A percentile compares a stretch with the other conserved stretches of the same genome.
Conservation (phyloP, 495 filamentous ascomycete genomes). For the Aspergillus coremiiformis region DNA sequence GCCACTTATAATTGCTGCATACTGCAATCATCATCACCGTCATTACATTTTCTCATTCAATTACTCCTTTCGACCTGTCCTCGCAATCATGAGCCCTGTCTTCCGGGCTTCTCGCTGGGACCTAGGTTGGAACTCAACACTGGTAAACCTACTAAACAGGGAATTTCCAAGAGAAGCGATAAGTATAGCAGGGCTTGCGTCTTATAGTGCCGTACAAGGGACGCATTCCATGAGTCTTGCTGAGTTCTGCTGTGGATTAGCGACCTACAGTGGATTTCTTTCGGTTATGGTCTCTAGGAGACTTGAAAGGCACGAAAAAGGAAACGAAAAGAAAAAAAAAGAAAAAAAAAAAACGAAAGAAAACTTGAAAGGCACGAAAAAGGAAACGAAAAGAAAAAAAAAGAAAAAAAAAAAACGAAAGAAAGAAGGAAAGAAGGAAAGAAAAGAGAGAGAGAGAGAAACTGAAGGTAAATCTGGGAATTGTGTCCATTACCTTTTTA, state of each 20-base stretch:
- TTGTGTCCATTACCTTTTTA: not conserved
- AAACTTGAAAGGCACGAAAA: no score
- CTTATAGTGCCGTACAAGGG: not conserved
- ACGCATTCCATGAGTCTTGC: not conserved
- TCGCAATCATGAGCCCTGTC: not conserved
- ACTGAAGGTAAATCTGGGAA: not conserved
- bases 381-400: not conserved
- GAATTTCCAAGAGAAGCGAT: not conserved
- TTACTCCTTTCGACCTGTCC: not conserved
- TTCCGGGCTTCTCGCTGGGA: conserved; percentile 15
- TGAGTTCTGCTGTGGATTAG: not conserved
- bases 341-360: no score
- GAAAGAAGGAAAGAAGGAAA: not conserved
- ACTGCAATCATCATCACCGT: not conserved
- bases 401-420: not conserved
- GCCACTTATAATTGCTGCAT: not conserved
- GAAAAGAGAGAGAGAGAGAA: not conserved
- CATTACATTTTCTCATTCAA: not conserved
- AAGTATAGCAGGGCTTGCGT: not conserved
- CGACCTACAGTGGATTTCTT: not conserved
- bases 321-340: not conserved
- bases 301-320: not conserved
- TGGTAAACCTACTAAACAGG: conserved; percentile 14
- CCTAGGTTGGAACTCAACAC: conserved; percentile 15
- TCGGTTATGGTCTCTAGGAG: not conserved